Evolutionary conservation across 331 rosid species (phyloP).

Genomic region (Acacia concinna): DNA sequence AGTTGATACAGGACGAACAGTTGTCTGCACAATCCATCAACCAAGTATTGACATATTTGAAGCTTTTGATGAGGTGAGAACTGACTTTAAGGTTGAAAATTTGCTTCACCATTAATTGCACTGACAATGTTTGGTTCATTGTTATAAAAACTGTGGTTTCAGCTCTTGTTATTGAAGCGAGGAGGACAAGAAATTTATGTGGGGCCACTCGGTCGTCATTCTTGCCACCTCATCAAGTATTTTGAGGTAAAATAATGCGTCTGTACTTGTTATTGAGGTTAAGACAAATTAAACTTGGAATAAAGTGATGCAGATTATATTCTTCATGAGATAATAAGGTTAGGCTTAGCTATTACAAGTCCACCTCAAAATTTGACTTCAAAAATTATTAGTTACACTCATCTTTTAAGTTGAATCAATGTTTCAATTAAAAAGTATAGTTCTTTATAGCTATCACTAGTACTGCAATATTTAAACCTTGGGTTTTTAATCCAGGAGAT

Average conservation of each 20-base stretch:
- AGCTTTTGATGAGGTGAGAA: constrained; percentile 53
- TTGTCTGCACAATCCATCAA: constrained; percentile 52
- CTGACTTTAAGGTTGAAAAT: neutral
- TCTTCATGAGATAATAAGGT: neutral
- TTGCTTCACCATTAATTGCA: neutral
- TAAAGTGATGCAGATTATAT: neutral
- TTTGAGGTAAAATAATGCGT: constrained; percentile 36
- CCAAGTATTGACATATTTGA: constrained; percentile 56
- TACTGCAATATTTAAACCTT: neutral
- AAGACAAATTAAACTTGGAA: neutral
- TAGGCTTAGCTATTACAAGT: neutral
- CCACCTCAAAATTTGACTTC: neutral
- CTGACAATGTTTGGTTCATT: neutral
- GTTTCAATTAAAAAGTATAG: neutral
- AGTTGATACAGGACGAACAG: constrained; percentile 51
- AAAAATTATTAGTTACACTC: neutral
- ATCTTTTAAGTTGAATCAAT: neutral
- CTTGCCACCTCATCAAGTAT: constrained; percentile 33
- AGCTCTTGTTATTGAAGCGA: constrained; percentile 36
- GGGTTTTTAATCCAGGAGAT: constrained; percentile 28
- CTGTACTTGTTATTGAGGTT: neutral
- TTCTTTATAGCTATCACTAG: neutral
- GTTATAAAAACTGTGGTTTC: neutral
- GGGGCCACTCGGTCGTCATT: constrained; percentile 38
- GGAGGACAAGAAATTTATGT: constrained; percentile 45